Evolutionary conservation across 2,329 filamentous ascomycete species (phyloP).

Genomic region (Teratosphaeria nubilosa): DNA sequence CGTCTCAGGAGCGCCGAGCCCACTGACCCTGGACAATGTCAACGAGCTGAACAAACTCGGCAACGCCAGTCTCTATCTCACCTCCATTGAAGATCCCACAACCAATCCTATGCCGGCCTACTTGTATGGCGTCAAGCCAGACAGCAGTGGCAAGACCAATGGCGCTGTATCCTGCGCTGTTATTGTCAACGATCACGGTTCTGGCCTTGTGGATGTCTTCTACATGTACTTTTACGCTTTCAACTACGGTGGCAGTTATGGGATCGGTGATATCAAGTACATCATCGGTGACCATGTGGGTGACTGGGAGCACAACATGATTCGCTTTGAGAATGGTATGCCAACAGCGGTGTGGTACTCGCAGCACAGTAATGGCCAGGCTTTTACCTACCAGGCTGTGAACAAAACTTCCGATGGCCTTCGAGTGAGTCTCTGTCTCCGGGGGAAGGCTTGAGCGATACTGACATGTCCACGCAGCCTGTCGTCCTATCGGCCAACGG

Average conservation of each 20-base stretch:
- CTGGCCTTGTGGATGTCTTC: slow-evolving; percentile 47
- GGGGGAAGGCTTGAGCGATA: not conserved
- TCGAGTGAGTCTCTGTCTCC: slow-evolving; percentile 22
- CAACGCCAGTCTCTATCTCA: slow-evolving; percentile 32
- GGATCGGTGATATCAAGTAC: slow-evolving; percentile 5
- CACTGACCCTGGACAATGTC: slow-evolving; percentile 34
- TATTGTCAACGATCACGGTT: slow-evolving; percentile 48
- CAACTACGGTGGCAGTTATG: slow-evolving; percentile 40
- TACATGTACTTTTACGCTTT: slow-evolving; percentile 55
- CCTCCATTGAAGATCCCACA: slow-evolving; percentile 31
- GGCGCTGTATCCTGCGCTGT: slow-evolving; percentile 42
- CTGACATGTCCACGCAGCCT: slow-evolving; percentile 26
- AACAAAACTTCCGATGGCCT: slow-evolving; percentile 39
- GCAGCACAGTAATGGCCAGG: slow-evolving; percentile 53
- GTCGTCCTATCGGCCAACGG: slow-evolving; percentile 51
- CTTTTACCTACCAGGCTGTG: slow-evolving; percentile 48
- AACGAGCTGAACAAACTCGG: slow-evolving; percentile 29
- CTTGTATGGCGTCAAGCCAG: slow-evolving; percentile 44
- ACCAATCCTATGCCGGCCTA: slow-evolving; percentile 26
- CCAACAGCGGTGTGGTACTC: slow-evolving; percentile 52
- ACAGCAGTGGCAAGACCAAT: slow-evolving; percentile 40
- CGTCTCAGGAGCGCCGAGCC: slow-evolving; percentile 24
- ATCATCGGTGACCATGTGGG: slow-evolving; percentile 49
- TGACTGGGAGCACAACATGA: slow-evolving; percentile 54
- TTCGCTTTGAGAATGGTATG: slow-evolving; percentile 49